Conservation (phyloP, 2,329 filamentous ascomycete genomes). For the Aspergillus udagawae region DNA sequence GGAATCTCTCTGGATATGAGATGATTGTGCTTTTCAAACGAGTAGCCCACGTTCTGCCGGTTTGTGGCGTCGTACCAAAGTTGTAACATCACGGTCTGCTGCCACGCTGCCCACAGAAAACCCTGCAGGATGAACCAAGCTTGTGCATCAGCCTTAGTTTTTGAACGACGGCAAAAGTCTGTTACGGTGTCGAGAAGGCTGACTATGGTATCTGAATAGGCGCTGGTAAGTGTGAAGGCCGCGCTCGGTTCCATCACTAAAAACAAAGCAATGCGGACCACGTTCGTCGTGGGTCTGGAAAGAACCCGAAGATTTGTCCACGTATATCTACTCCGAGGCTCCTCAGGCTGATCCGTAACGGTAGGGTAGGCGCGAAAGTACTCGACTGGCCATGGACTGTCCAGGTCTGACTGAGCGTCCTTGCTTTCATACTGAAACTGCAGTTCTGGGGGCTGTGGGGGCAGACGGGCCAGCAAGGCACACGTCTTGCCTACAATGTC, state of each 20-base stretch:
- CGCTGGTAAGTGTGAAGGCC: not conserved
- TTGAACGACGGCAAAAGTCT: not conserved
- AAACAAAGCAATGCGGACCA: constrained; percentile 8
- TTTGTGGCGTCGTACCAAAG: constrained; percentile 2
- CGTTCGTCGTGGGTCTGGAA: constrained; percentile 6
- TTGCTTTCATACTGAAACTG: too few relatives aligned
- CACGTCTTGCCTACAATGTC: too few relatives aligned
- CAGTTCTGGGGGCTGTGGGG: too few relatives aligned
- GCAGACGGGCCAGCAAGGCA: too few relatives aligned
- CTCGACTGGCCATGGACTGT: too few relatives aligned
- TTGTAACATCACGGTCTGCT: constrained; percentile 6
- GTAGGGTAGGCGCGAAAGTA: too few relatives aligned
- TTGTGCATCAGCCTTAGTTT: not conserved
- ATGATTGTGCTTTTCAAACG: not conserved
- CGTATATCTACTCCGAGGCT: too few relatives aligned
- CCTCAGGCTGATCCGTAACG: too few relatives aligned
- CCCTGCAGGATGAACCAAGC: constrained; percentile 7
- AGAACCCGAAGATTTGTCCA: constrained; percentile 1
- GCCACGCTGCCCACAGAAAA: constrained; percentile 5
- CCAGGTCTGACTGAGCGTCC: too few relatives aligned
- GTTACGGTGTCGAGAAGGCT: constrained; percentile 7
- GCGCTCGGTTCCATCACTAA: constrained; percentile 2
- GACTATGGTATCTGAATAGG: constrained; percentile 2
- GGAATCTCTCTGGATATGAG: not conserved
- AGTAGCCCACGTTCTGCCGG: not conserved